Conservation (phyloP, 106 monocot genomes). For the Gastrodia elata region DNA sequence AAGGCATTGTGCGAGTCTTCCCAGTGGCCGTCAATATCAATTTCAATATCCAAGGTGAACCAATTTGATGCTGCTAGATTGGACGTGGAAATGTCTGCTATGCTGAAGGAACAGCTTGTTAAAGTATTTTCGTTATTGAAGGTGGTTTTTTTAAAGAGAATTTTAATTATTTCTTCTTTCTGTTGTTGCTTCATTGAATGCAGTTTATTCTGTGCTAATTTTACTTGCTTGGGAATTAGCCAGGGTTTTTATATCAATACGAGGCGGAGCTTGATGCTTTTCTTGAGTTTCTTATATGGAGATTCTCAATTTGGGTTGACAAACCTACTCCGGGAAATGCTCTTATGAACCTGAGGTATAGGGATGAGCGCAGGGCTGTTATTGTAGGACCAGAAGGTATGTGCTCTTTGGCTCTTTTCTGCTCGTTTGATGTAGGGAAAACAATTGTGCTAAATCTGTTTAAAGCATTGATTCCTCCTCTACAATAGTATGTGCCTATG, state of each 20-base stretch:
- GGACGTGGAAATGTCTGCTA: conserved; percentile 96
- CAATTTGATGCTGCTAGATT: conserved; percentile 95
- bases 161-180: neutral
- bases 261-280: conserved; percentile 96
- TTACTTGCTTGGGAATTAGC: conserved; percentile 63
- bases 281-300: conserved; percentile 98
- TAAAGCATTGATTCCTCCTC: neutral
- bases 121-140: conserved; percentile 91
- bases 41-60: conserved; percentile 87
- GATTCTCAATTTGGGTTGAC: conserved; percentile 99
- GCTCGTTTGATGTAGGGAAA: neutral
- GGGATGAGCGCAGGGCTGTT: conserved; percentile 58
- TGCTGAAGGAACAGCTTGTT: conserved; percentile 94
- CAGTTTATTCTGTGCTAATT: conserved; percentile 4
- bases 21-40: conserved; percentile 37
- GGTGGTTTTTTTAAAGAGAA: conserved; percentile 32
- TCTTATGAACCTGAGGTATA: conserved; percentile 97
- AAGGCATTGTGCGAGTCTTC: conserved; percentile 21
- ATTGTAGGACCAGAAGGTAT: conserved; percentile 57
- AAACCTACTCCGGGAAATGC: conserved; percentile 97
- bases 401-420: neutral
- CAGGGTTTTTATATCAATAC: conserved; percentile 96
- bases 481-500: neutral
- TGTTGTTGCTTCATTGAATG: neutral
- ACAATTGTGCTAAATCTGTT: neutral